These are phyloP conservation scores for Russula griseocarnosa DNA, from an alignment of 768 basidiomycete genomes.

Conservation along the genomic window DNA sequence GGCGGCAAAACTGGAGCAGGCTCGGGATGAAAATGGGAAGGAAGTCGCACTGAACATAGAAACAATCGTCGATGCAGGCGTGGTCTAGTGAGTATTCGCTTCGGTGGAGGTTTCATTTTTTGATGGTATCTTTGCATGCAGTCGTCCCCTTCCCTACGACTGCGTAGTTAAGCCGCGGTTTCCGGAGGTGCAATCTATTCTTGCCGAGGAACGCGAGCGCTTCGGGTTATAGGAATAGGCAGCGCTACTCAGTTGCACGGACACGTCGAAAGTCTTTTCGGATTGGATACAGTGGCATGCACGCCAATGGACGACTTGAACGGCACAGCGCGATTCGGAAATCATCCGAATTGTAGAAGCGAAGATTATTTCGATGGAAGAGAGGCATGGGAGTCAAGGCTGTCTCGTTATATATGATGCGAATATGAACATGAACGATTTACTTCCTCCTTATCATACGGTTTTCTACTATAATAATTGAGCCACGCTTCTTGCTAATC, in stretches of 20 bases:
- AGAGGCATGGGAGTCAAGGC: too few relatives aligned
- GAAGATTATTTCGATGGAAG: background rate
- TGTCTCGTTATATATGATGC: too few relatives aligned
- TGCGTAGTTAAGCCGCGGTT: slow-evolving; percentile 29
- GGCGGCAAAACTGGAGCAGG: slow-evolving; percentile 24
- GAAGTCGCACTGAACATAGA: slow-evolving; percentile 10
- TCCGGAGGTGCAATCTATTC: slow-evolving; percentile 11
- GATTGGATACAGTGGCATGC: background rate
- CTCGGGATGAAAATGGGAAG: slow-evolving; percentile 18
- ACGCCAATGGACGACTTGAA: background rate
- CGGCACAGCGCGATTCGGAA: background rate
- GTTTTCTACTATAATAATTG: too few relatives aligned
- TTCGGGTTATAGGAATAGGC: background rate
- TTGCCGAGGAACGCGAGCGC: slow-evolving; percentile 9
- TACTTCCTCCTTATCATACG: too few relatives aligned
- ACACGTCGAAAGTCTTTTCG: background rate
- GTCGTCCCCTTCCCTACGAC: slow-evolving; percentile 23
- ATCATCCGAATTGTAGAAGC: background rate
- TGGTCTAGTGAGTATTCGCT: slow-evolving; percentile 12
- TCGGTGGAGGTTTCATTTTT: background rate
- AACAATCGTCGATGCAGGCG: slow-evolving; percentile 5
- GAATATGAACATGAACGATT: too few relatives aligned
- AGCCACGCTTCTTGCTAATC: too few relatives aligned
- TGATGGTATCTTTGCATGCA: background rate
- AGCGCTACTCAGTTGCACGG: background rate